A percentile compares a stretch with the other conserved stretches of the same genome.
phyloP scores from a whole-genome alignment of 179 eudicot species.

The Carnegiea gigantea region DNA sequence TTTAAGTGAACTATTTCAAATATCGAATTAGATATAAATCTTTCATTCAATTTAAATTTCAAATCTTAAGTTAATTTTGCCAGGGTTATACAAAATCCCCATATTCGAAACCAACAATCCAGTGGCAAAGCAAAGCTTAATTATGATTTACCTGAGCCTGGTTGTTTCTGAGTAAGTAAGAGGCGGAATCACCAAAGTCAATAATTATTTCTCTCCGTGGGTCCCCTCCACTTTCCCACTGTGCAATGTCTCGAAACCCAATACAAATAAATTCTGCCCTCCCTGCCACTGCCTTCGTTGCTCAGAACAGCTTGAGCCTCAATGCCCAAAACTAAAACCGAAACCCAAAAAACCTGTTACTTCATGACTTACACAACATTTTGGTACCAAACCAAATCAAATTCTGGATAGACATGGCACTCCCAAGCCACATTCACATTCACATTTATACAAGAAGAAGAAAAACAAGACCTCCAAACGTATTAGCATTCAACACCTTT shows the following conservation, averaged over 20 bases:
- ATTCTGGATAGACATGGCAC: neutral
- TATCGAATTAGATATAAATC: no score
- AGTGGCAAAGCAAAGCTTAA: neutral
- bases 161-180: neutral
- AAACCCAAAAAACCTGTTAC: neutral
- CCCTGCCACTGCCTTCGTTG: neutral
- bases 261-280: slow-evolving; percentile 29
- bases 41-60: no score
- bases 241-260: slow-evolving; percentile 24
- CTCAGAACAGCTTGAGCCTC: neutral
- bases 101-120: neutral
- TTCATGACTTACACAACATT: neutral
- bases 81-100: neutral
- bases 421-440: neutral
- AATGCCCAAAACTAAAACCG: neutral
- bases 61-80: no score
- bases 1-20: no score
- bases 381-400: neutral
- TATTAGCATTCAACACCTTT: neutral
- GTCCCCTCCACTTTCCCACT: slow-evolving; percentile 7
- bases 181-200: slow-evolving; percentile 19
- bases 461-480: neutral
- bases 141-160: neutral
- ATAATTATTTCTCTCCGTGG: slow-evolving; percentile 9
- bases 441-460: neutral